phyloP scores from a whole-genome alignment of 2,329 filamentous ascomycete genomes.

The Clonostachys rosea region DNA sequence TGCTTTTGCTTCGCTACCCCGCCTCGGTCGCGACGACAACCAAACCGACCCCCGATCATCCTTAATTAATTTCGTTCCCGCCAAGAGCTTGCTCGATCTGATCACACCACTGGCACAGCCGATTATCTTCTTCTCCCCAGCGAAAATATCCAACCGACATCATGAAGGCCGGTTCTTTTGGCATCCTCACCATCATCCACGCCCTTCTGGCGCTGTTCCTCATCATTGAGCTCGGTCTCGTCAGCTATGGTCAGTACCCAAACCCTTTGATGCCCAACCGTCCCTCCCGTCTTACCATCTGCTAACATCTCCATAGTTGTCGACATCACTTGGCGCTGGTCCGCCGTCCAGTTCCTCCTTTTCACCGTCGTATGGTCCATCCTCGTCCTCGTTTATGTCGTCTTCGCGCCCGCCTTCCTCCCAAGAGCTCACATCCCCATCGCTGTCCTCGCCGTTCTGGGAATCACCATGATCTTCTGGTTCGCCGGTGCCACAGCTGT shows the following conservation, averaged over 20 bases:
- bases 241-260: slow-evolving; percentile 58
- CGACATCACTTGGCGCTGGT: not conserved
- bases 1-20: no score
- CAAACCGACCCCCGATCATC: no score
- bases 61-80: no score
- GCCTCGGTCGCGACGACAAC: no score
- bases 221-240: slow-evolving; percentile 71
- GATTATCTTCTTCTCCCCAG: no score
- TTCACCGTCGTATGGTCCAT: slow-evolving; percentile 76
- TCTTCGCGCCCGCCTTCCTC: slow-evolving; percentile 60
- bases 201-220: slow-evolving; percentile 62
- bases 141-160: not conserved
- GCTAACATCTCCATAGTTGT: slow-evolving; percentile 9
- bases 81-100: no score
- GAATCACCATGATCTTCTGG: slow-evolving; percentile 81
- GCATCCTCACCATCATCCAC: slow-evolving; percentile 59
- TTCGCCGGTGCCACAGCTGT: slow-evolving; percentile 80
- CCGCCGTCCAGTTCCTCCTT: slow-evolving; percentile 67
- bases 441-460: slow-evolving; percentile 63
- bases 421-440: slow-evolving; percentile 57
- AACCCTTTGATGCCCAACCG: slow-evolving; percentile 1
- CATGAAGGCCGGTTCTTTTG: slow-evolving; percentile 18
- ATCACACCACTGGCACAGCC: no score
- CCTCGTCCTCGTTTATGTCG: slow-evolving; percentile 66
- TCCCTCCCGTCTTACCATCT: not conserved